These are phyloP conservation scores for Pistacia vera DNA, from an alignment of 345 rosid species.

Conservation along the genomic window DNA sequence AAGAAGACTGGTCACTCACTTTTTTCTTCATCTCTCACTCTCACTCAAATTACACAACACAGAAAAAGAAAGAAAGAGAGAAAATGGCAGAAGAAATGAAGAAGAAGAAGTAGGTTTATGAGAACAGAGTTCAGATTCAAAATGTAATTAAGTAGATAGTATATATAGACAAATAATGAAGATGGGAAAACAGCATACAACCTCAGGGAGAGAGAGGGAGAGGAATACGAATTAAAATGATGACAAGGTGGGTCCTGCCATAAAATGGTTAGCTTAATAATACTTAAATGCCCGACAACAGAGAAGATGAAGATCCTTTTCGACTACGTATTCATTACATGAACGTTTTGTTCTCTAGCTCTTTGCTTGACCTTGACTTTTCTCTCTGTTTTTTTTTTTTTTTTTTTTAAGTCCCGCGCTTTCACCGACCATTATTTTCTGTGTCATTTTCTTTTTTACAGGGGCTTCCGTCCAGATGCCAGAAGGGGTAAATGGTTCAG, in stretches of 20 bases:
- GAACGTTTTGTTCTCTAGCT: too few relatives aligned
- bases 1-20: not conserved
- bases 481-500: too few relatives aligned
- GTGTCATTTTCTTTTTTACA: too few relatives aligned
- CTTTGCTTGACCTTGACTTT: conserved; percentile 5
- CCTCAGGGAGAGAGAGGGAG: not conserved
- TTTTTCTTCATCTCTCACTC: conserved; percentile 29
- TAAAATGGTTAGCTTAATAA: too few relatives aligned
- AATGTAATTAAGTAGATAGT: not conserved
- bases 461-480: too few relatives aligned
- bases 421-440: not conserved
- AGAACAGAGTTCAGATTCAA: not conserved
- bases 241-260: not conserved
- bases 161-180: not conserved
- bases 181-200: not conserved
- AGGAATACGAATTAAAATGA: too few relatives aligned
- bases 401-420: not conserved
- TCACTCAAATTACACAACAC: not conserved
- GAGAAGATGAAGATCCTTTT: not conserved
- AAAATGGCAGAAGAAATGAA: not conserved
- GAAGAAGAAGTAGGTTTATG: not conserved
- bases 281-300: too few relatives aligned
- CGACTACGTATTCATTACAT: not conserved
- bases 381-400: not conserved
- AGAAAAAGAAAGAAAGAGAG: not conserved